Conservation (phyloP, 2,329 filamentous ascomycete species). For the Podosphaera fusca region DNA sequence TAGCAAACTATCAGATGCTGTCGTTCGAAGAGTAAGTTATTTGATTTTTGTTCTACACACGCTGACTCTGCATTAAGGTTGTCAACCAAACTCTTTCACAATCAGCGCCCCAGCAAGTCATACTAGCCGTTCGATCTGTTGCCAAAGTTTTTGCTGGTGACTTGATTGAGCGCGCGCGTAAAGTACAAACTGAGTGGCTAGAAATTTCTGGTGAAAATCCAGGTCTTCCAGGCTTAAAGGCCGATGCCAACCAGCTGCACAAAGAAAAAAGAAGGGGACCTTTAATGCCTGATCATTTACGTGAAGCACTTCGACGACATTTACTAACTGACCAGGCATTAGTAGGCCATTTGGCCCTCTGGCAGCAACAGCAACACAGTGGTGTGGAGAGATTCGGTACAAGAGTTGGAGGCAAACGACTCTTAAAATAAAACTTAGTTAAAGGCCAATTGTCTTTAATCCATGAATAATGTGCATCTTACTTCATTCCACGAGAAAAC, state of each 20-base stretch:
- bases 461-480: no score
- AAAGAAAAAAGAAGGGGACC: slow-evolving; percentile 27
- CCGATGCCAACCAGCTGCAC: slow-evolving; percentile 13
- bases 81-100: slow-evolving; percentile 65
- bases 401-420: slow-evolving; percentile 13
- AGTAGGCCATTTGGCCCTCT: slow-evolving; percentile 30
- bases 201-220: slow-evolving; percentile 32
- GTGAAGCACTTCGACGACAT: slow-evolving; percentile 49
- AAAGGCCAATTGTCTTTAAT: not conserved
- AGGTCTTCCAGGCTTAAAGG: slow-evolving; percentile 24
- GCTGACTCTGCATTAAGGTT: slow-evolving; percentile 22
- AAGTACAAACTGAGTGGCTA: slow-evolving; percentile 50
- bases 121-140: slow-evolving; percentile 52
- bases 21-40: slow-evolving; percentile 38
- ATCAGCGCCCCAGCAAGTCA: slow-evolving; percentile 49
- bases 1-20: slow-evolving; percentile 42
- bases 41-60: not conserved
- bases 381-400: slow-evolving; percentile 32
- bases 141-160: slow-evolving; percentile 59
- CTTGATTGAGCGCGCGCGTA: slow-evolving; percentile 47
- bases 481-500: no score
- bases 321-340: slow-evolving; percentile 37
- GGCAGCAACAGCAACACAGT: slow-evolving; percentile 35
- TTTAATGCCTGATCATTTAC: slow-evolving; percentile 48
- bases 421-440: slow-evolving; percentile 11